These are phyloP conservation scores for Rhodotorula kratochvilovae DNA, from an alignment of 768 basidiomycete species.

Conservation along the genomic window DNA sequence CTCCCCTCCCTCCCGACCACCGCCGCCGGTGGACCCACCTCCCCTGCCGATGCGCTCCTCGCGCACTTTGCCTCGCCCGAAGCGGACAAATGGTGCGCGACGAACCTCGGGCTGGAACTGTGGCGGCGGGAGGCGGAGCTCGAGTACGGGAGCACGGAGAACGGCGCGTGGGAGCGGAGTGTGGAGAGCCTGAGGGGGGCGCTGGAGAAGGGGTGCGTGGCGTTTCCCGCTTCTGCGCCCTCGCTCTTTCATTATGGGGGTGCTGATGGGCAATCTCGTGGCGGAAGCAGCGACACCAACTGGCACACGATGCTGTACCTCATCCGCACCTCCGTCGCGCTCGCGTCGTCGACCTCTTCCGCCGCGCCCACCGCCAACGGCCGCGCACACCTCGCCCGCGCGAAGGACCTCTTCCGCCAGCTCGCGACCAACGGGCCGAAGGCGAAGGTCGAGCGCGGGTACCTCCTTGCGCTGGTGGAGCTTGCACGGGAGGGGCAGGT, in stretches of 20 bases:
- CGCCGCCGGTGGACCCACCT: background rate
- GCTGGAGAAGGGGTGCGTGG: constrained; percentile 32
- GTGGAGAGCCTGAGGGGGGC: constrained; percentile 4
- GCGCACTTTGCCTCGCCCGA: constrained; percentile 24
- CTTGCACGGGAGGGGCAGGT: constrained; percentile 53
- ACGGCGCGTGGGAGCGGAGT: constrained; percentile 10
- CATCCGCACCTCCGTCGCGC: constrained; percentile 27
- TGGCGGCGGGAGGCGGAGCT: constrained; percentile 36
- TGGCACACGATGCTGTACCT: constrained; percentile 43
- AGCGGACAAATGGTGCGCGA: constrained; percentile 27
- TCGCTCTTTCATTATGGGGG: fast-evolving
- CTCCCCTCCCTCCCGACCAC: constrained; percentile 18
- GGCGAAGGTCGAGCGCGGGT: constrained; percentile 69
- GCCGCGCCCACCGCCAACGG: constrained; percentile 1
- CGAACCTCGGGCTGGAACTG: constrained; percentile 37
- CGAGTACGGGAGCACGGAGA: constrained; percentile 5
- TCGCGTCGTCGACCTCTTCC: constrained; percentile 11
- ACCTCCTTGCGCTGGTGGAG: constrained; percentile 67
- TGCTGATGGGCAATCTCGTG: background rate
- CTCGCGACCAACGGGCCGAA: constrained; percentile 24
- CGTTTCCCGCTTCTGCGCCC: background rate
- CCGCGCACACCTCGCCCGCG: background rate
- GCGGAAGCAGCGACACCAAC: constrained; percentile 39
- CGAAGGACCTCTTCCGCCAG: constrained; percentile 6
- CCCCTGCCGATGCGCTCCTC: constrained; percentile 1